These are phyloP conservation scores for Suhomyces wounanorum DNA, from an alignment of 1,139 yeast genomes.

Conservation along the genomic window DNA sequence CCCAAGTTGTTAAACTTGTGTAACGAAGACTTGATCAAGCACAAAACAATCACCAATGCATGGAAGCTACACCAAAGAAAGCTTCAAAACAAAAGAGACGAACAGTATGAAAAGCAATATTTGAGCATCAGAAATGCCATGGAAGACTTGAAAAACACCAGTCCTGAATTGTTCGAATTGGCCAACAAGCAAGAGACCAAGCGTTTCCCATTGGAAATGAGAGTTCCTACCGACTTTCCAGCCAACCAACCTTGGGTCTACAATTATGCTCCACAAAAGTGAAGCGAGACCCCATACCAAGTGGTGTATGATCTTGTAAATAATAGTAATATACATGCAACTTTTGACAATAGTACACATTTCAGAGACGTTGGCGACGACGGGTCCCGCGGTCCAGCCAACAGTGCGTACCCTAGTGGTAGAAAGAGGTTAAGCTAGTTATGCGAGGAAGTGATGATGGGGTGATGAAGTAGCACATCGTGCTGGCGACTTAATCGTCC, in stretches of 20 bases:
- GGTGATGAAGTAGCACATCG: neutral
- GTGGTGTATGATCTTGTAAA: constrained; percentile 2
- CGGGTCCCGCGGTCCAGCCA: neutral
- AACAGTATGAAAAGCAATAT: constrained; percentile 62
- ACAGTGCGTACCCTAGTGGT: too few relatives aligned
- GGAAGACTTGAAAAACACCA: constrained; percentile 58
- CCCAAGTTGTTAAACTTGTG: constrained; percentile 78
- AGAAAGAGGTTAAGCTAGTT: neutral
- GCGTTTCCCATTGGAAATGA: constrained; percentile 73
- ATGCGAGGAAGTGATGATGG: neutral
- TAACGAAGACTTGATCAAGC: constrained; percentile 83
- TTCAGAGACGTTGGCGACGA: neutral
- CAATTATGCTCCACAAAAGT: constrained; percentile 40
- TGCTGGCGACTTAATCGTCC: constrained; percentile 25
- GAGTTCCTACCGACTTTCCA: constrained; percentile 92
- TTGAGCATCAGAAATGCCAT: constrained; percentile 70
- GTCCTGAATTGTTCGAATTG: constrained; percentile 52
- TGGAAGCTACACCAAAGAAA: constrained; percentile 69
- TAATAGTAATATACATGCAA: constrained; percentile 1
- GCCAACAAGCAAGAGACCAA: constrained; percentile 52
- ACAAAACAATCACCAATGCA: constrained; percentile 79
- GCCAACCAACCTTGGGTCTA: constrained; percentile 81
- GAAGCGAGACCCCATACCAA: neutral
- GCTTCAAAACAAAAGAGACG: constrained; percentile 42
- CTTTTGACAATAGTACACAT: neutral